Conservation (phyloP, 2,329 filamentous ascomycete species). For the Pseudogymnoascus sp. region DNA sequence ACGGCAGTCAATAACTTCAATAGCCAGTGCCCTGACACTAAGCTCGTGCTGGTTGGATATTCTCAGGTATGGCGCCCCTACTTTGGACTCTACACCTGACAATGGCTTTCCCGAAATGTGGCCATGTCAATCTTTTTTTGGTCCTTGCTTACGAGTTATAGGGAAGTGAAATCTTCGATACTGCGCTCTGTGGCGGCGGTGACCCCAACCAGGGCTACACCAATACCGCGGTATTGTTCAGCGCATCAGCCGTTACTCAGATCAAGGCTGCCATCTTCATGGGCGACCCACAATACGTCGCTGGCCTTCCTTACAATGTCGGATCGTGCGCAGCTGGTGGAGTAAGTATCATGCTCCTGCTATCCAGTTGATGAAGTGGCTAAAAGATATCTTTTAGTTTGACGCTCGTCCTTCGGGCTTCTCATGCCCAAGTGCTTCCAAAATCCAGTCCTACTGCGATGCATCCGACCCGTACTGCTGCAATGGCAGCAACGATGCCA, state of each 20-base stretch:
- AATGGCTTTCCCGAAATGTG: constrained; percentile 10
- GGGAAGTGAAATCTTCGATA: constrained; percentile 55
- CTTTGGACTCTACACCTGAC: constrained; percentile 18
- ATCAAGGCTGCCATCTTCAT: constrained; percentile 41
- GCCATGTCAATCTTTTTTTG: background rate
- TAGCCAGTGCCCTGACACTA: constrained; percentile 43
- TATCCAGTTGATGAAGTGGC: background rate
- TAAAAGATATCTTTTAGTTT: constrained; percentile 37
- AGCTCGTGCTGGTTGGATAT: constrained; percentile 54
- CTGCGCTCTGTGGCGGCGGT: constrained; percentile 52
- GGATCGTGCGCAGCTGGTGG: constrained; percentile 49
- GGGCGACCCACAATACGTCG: constrained; percentile 38
- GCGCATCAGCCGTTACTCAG: constrained; percentile 36
- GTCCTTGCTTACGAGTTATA: constrained; percentile 25
- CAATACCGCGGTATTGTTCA: constrained; percentile 35
- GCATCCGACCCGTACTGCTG: constrained; percentile 57
- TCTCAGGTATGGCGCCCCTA: constrained; percentile 36
- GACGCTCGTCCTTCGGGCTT: constrained; percentile 50
- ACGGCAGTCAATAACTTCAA: constrained; percentile 51
- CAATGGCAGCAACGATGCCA: constrained; percentile 49
- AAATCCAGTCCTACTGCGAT: constrained; percentile 57
- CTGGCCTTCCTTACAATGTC: constrained; percentile 47
- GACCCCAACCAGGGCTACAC: constrained; percentile 38
- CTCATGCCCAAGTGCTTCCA: constrained; percentile 37
- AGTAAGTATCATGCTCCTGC: constrained; percentile 34